Evolutionary conservation across 768 basidiomycete species (phyloP).

Genomic region (Mycena polygramma): DNA sequence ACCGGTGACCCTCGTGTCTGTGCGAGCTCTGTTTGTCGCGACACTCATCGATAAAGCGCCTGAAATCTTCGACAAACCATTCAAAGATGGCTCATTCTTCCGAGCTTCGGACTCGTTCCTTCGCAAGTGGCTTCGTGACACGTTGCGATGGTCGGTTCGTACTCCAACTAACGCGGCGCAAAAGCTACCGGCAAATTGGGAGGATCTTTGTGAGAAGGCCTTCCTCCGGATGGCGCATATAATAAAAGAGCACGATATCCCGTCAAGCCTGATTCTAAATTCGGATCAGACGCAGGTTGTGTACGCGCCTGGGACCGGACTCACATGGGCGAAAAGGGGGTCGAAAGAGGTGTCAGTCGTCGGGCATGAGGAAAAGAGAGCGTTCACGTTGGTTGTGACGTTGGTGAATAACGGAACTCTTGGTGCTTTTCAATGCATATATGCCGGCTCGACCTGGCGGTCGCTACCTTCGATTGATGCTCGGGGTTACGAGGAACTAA

Average conservation of each 20-base stretch:
- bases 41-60: constrained; percentile 2
- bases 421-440: constrained; percentile 52
- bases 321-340: constrained; percentile 44
- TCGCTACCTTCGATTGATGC: constrained; percentile 39
- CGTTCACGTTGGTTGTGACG: constrained; percentile 50
- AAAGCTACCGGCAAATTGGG: constrained; percentile 43
- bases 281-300: constrained; percentile 52
- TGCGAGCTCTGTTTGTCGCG: constrained; percentile 8
- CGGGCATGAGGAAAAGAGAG: constrained; percentile 54
- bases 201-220: constrained; percentile 39
- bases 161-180: constrained; percentile 43
- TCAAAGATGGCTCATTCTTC: constrained; percentile 37
- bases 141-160: constrained; percentile 15
- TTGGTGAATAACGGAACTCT: constrained; percentile 44
- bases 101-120: constrained; percentile 37
- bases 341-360: constrained; percentile 50
- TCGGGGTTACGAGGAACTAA: constrained; percentile 39
- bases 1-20: constrained; percentile 1
- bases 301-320: constrained; percentile 45
- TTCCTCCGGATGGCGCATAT: constrained; percentile 43
- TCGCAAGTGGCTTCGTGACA: constrained; percentile 32
- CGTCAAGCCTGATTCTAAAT: constrained; percentile 46
- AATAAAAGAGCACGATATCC: constrained; percentile 50
- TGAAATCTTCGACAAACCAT: constrained; percentile 12
- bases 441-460: constrained; percentile 40